Evolutionary conservation across 257 asterid genomes (phyloP), one percentile per base, ranked within the genome.

Genomic region (Solanum appendiculatum): DNA sequence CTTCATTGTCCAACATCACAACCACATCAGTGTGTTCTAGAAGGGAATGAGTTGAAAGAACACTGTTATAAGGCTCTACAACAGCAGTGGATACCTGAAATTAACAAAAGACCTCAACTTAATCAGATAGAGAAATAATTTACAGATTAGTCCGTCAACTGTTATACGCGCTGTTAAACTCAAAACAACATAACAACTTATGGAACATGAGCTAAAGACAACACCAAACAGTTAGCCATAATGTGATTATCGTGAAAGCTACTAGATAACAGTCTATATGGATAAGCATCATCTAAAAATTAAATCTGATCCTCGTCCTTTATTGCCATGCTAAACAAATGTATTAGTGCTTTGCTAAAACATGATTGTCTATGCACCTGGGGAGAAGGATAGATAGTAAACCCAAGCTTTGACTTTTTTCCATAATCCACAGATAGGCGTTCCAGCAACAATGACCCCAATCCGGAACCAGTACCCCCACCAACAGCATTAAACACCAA

Each of bases 61-160:
- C 98, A 85, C 99, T 96, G 93, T 96, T 96, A 89, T 96, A 96
- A 78, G 99, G 99, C 98, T 96, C 99, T 81, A 96, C 99, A 83
- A 96, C 98, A 58, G 99, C 99, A 36, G 98, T 96, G 37, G 98
- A 96, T 31, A 96, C 99, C 98, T 96, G 93, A 90, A 92, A 83
- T 83, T 34, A 34, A 83, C 33, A 88, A 25, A 56, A 86, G 82
- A 74, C 40, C 58, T 6, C 82, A 18, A 56, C 31, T 74, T 74
- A 74, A 14, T 74, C 46, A 23, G 56, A 68, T 74, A 12, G 21
- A 37, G 34, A 25, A 40, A 40, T 25, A 23, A 39, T n/a, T 29
- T 13, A 75, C n/a, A 77, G 36, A 40, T 54, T 39, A n/a, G 36
- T 70, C 44, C 39, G 21, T 39, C 82, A 39, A n/a, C 63, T 72